A percentile compares a stretch with the other conserved stretches of the same genome.
phyloP scores from a whole-genome alignment of 805 yeast genomes.

The Yamadazyma ubonensis region DNA sequence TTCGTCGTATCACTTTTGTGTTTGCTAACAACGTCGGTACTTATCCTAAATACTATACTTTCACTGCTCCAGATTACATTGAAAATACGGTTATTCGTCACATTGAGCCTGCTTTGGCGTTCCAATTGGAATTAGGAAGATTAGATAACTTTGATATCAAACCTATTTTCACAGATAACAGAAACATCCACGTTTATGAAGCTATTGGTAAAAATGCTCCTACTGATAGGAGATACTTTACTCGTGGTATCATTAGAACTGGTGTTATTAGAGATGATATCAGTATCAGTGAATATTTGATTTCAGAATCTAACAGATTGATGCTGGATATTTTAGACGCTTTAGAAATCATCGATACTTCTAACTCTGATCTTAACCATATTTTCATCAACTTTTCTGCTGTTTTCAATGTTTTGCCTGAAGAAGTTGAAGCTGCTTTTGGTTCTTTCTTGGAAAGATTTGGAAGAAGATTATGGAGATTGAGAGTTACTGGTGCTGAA shows the following conservation, averaged over 20 bases:
- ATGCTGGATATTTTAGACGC: constrained; percentile 96
- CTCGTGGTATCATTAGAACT: constrained; percentile 95
- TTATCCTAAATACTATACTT: constrained; percentile 94
- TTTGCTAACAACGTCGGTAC: constrained; percentile 80
- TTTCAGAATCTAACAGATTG: constrained; percentile 93
- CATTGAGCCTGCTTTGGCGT: constrained; percentile 97
- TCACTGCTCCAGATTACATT: constrained; percentile 78
- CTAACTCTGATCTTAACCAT: constrained; percentile 94
- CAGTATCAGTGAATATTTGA: constrained; percentile 88
- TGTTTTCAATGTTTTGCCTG: constrained; percentile 89
- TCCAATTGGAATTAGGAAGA: constrained; percentile 93
- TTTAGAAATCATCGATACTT: constrained; percentile 88
- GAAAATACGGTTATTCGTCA: constrained; percentile 96
- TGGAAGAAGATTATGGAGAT: constrained; percentile 94
- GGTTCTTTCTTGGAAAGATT: constrained; percentile 97
- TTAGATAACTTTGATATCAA: constrained; percentile 92
- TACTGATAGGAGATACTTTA: constrained; percentile 91
- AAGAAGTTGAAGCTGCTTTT: constrained; percentile 95
- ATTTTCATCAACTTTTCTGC: constrained; percentile 97
- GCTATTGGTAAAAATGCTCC: constrained; percentile 93
- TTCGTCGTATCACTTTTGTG: constrained; percentile 92
- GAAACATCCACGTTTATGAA: constrained; percentile 96
- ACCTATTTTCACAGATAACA: constrained; percentile 93
- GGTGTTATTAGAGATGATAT: constrained; percentile 93
- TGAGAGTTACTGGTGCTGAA: constrained; percentile 96